phyloP scores from a whole-genome alignment of 345 rosid genomes.

The Linum tenue region DNA sequence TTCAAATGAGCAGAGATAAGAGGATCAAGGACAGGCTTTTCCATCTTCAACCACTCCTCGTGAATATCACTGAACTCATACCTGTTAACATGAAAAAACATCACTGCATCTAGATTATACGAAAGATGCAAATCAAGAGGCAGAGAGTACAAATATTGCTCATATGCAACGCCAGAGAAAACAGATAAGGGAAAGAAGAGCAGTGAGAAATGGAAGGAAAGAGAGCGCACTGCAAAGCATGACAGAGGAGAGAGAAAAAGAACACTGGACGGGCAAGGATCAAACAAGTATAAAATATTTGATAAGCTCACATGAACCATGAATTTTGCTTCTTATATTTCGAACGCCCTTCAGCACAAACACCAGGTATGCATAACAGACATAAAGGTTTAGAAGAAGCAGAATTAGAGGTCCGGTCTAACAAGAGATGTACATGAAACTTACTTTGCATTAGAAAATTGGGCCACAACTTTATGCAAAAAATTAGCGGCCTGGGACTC shows the following conservation, averaged over 20 bases:
- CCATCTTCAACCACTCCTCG: constrained; percentile 60
- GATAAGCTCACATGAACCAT: no score
- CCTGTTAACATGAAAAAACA: constrained; percentile 32
- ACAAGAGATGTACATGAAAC: not conserved
- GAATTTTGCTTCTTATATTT: no score
- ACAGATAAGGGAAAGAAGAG: not conserved
- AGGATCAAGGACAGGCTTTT: constrained; percentile 63
- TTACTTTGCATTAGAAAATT: not conserved
- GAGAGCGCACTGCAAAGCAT: no score
- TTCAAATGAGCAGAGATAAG: constrained; percentile 35
- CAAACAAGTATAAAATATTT: no score
- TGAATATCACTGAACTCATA: constrained; percentile 63
- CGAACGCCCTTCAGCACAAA: no score
- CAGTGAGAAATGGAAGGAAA: no score
- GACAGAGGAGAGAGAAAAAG: no score
- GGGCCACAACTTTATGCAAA: not conserved
- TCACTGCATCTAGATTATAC: not conserved
- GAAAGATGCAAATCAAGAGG: not conserved
- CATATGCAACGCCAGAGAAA: not conserved
- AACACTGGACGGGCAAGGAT: no score
- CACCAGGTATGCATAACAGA: not conserved
- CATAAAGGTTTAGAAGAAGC: not conserved
- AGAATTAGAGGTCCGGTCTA: not conserved
- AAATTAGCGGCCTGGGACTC: no score
- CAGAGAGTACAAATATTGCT: not conserved